Evolutionary conservation across 768 basidiomycete species (phyloP).

Genomic region (Termitomyces sp.): DNA sequence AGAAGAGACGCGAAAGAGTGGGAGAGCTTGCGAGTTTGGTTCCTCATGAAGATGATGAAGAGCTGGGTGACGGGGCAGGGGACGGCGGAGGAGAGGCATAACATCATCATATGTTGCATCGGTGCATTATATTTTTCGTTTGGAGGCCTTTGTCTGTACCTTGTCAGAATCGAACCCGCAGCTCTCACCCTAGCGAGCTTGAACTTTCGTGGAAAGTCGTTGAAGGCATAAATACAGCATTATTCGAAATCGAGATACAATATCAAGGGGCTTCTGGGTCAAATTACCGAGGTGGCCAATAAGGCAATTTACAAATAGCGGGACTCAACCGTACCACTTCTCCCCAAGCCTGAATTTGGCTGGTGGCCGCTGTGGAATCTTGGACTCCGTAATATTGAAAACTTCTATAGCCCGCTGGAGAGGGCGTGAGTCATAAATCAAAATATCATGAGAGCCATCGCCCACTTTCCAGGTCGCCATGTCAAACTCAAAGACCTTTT

Average conservation of each 20-base stretch:
- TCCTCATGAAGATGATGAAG: constrained; percentile 28
- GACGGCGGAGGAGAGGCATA: constrained; percentile 19
- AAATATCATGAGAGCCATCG: not conserved
- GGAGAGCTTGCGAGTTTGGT: constrained; percentile 23
- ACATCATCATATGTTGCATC: not conserved
- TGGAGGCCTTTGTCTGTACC: too few relatives aligned
- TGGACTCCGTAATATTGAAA: constrained; percentile 71
- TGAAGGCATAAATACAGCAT: not conserved
- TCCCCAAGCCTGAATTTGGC: constrained; percentile 50
- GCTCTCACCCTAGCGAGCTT: not conserved
- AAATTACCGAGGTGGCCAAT: not conserved
- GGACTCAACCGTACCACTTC: constrained; percentile 68
- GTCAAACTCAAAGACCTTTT: constrained; percentile 90
- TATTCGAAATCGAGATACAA: not conserved
- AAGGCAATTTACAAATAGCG: not conserved
- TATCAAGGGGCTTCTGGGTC: not conserved
- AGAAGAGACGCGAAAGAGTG: constrained; percentile 37
- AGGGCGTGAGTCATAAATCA: not conserved
- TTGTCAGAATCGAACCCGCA: not conserved
- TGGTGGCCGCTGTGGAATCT: constrained; percentile 69
- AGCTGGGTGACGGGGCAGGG: constrained; percentile 30
- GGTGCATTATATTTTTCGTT: not conserved
- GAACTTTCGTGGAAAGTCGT: not conserved
- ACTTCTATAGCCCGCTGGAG: constrained; percentile 79
- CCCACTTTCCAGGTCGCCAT: constrained; percentile 83